Evolutionary conservation across 1,139 yeast genomes (phyloP), one percentile per base, ranked within the genome.

Genomic region (Saccharomycopsis phalli): DNA sequence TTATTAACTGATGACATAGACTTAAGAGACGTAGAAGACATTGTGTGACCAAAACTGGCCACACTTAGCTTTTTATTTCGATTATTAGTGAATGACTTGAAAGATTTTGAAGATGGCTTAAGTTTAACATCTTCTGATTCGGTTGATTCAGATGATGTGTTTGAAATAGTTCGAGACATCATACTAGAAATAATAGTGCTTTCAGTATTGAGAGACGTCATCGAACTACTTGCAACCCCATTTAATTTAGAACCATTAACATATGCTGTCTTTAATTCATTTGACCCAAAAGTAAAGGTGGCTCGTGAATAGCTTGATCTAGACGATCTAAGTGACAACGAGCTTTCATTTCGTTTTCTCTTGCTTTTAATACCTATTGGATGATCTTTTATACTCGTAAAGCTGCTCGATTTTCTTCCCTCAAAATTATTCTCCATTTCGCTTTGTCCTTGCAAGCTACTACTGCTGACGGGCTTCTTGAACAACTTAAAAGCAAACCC

Each of bases 21-120:
- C 37, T 34, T 46, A 40, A 17, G 28, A 5, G 44, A 40, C n/a
- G 44, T 34, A 14, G 44, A 39, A 3, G 46, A 39, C 19, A 38
- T 29, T 3, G 34, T 32, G 4, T 34, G 37, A 10, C 25, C 18
- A 18, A 27, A 10, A 4, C n/a, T 26, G 14, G 29, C 5, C 5
- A 26, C 8, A 6, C 21, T 27, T 32, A 38, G 21, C 17, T 28
- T 32, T 30, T 28, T 26, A 25, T 45, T 18, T 49, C 51, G 39
- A 47, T 38, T 32, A 41, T 31, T 29, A 49, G 49, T 16, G 20
- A 64, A 51, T 35, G 61, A 53, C 51, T 59, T 62, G 51, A 67
- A 63, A 16, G 67, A 54, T 42, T 58, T 61, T 20, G 23, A 39
- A 27, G 40, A 46, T 29, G 38, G 28, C 34, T 32, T 38, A n/a